phyloP scores from a whole-genome alignment of 176 grass and related monocot species.

The Triticum monococcum region DNA sequence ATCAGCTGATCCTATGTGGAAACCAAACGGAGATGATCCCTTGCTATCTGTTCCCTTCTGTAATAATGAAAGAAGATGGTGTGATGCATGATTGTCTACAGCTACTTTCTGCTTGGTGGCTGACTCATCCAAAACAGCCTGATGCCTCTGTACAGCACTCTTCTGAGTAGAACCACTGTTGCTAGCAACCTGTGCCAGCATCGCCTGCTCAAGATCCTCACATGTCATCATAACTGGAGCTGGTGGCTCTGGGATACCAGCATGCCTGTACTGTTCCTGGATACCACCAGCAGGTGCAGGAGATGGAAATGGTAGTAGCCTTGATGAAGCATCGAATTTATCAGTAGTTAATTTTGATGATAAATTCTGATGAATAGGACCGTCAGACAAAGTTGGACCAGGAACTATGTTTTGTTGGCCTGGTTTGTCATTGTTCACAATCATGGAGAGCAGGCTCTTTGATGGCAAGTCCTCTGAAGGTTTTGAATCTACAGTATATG shows the following conservation, averaged over 20 bases:
- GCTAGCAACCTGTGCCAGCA: conserved; percentile 57
- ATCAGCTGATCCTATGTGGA: conserved; percentile 40
- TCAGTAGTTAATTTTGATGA: conserved; percentile 28
- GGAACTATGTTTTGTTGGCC: conserved; percentile 31
- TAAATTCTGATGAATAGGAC: conserved; percentile 37
- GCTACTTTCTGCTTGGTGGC: conserved; percentile 30
- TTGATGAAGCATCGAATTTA: conserved; percentile 38
- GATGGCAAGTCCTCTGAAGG: conserved; percentile 61
- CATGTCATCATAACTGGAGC: conserved; percentile 77
- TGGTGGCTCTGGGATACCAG: conserved; percentile 43
- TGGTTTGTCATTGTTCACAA: conserved; percentile 66
- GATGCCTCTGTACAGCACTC: conserved; percentile 35
- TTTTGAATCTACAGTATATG: conserved; percentile 52
- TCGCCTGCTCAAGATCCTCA: conserved; percentile 92
- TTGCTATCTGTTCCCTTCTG: conserved; percentile 62
- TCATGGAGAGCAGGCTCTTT: conserved; percentile 69
- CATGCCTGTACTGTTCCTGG: conserved; percentile 33
- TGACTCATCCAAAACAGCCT: conserved; percentile 30
- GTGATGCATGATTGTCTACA: conserved; percentile 82
- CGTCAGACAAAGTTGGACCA: conserved; percentile 36
- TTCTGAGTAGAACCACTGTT: conserved; percentile 31
- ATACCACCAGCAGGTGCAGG: conserved; percentile 34
- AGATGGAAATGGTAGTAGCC: conserved; percentile 28
- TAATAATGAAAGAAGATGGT: conserved; percentile 82
- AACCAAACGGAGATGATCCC: conserved; percentile 26